Conservation (phyloP, 768 basidiomycete genomes). For the Hygrophorus pudorinus region DNA sequence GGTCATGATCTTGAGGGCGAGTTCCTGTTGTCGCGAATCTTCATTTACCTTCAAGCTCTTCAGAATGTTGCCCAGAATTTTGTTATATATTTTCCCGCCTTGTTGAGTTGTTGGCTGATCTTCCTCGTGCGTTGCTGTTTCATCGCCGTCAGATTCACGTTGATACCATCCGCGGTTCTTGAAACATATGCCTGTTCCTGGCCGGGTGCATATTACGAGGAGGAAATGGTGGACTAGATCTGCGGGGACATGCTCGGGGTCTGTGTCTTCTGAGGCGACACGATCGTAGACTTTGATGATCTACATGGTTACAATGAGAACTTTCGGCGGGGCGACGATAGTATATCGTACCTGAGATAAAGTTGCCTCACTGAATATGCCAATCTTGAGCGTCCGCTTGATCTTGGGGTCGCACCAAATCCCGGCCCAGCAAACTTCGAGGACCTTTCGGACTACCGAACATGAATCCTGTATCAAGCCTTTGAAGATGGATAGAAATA, state of each 20-base stretch:
- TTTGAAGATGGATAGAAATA: slow-evolving; percentile 63
- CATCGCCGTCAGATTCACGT: slow-evolving; percentile 38
- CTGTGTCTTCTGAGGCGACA: slow-evolving; percentile 32
- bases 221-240: slow-evolving; percentile 84
- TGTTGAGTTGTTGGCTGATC: slow-evolving; percentile 21
- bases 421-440: slow-evolving; percentile 70
- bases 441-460: slow-evolving; percentile 44
- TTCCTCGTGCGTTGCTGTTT: slow-evolving; percentile 23
- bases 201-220: slow-evolving; percentile 70
- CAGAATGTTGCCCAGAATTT: slow-evolving; percentile 69
- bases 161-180: slow-evolving; percentile 87
- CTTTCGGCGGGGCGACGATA: neutral
- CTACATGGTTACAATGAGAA: slow-evolving; percentile 21
- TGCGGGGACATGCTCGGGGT: slow-evolving; percentile 51
- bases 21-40: slow-evolving; percentile 75
- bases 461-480: slow-evolving; percentile 61
- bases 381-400: slow-evolving; percentile 61
- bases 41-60: slow-evolving; percentile 80
- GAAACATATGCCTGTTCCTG: slow-evolving; percentile 82
- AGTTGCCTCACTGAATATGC: slow-evolving; percentile 57
- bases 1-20: slow-evolving; percentile 68
- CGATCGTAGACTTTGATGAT: slow-evolving; percentile 72
- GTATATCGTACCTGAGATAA: slow-evolving; percentile 46
- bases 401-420: slow-evolving; percentile 69
- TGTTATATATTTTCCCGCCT: slow-evolving; percentile 62